phyloP scores from a whole-genome alignment of 768 basidiomycete genomes.

The Nevesoporus exiguus region DNA sequence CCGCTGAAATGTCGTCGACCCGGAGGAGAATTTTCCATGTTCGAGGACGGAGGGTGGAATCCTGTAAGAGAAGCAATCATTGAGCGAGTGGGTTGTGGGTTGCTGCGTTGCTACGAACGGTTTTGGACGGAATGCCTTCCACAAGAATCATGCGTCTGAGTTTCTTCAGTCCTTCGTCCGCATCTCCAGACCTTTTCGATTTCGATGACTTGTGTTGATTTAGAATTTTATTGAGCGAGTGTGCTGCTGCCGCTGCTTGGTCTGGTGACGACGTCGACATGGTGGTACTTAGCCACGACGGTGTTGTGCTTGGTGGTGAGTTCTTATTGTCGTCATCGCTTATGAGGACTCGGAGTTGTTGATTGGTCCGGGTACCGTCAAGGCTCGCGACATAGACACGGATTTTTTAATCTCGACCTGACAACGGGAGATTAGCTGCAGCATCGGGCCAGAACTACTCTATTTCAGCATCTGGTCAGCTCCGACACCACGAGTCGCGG shows the following conservation, averaged over 20 bases:
- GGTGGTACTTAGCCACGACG: background rate
- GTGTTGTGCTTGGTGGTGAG: slow-evolving; percentile 8
- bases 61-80: slow-evolving; percentile 40
- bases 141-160: slow-evolving; percentile 84
- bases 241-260: slow-evolving; percentile 43
- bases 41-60: slow-evolving; percentile 78
- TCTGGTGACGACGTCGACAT: slow-evolving; percentile 24
- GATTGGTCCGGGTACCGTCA: background rate
- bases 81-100: background rate
- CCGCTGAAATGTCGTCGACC: slow-evolving; percentile 73
- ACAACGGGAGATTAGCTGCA: background rate
- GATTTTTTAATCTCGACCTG: background rate
- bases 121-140: slow-evolving; percentile 80
- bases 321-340: background rate
- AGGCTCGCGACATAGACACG: background rate
- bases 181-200: slow-evolving; percentile 56
- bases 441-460: slow-evolving; percentile 18
- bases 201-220: slow-evolving; percentile 68
- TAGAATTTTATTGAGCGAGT: slow-evolving; percentile 79
- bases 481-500: background rate
- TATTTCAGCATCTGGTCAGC: slow-evolving; percentile 2
- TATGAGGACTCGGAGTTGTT: slow-evolving; percentile 7
- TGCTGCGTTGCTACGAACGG: slow-evolving; percentile 45
- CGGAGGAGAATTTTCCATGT: slow-evolving; percentile 94
- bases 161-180: slow-evolving; percentile 84